Evolutionary conservation across 1,284 basidiomycete species (phyloP).

Genomic region (Cryptococcus jaspeensis): DNA sequence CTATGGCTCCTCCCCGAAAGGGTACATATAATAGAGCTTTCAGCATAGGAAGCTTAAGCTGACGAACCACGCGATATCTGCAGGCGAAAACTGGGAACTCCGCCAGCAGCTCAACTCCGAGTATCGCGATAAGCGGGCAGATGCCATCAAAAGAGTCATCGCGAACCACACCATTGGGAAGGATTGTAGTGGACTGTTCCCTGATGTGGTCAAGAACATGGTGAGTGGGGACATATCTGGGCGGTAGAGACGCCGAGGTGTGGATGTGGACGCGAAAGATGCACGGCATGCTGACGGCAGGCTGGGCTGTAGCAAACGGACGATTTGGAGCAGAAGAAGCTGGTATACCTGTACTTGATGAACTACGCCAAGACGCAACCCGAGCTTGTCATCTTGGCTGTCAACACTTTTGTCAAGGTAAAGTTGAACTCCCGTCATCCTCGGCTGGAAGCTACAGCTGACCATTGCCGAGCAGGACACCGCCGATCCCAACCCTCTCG

Average conservation of each 20-base stretch:
- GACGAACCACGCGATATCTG: not conserved
- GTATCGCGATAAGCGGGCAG: slow-evolving; percentile 91
- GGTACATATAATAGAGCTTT: slow-evolving; percentile 16
- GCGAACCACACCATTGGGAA: slow-evolving; percentile 96
- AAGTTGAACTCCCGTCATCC: slow-evolving; percentile 6
- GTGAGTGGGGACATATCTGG: slow-evolving; percentile 27
- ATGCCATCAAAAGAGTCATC: slow-evolving; percentile 96
- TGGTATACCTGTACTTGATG: slow-evolving; percentile 98
- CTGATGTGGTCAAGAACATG: slow-evolving; percentile 99
- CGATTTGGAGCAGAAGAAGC: slow-evolving; percentile 55
- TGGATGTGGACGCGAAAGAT: not conserved
- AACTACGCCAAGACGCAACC: slow-evolving; percentile 99
- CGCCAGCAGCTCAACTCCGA: slow-evolving; percentile 93
- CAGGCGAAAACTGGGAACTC: slow-evolving; percentile 90
- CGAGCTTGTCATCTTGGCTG: slow-evolving; percentile 93
- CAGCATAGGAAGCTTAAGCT: not conserved
- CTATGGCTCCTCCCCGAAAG: slow-evolving; percentile 26
- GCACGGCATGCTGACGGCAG: not conserved
- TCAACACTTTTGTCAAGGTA: slow-evolving; percentile 92
- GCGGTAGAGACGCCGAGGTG: slow-evolving; percentile 7
- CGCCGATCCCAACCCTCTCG: slow-evolving; percentile 92
- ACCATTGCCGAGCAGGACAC: slow-evolving; percentile 64
- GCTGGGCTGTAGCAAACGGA: slow-evolving; percentile 50
- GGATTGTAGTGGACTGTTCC: slow-evolving; percentile 94
- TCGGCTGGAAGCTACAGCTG: not conserved